Percentiles rank a stretch among this genome's conserved stretches.
Conservation (phyloP, 140 eudicot genomes). For the Cichorium intybus region DNA sequence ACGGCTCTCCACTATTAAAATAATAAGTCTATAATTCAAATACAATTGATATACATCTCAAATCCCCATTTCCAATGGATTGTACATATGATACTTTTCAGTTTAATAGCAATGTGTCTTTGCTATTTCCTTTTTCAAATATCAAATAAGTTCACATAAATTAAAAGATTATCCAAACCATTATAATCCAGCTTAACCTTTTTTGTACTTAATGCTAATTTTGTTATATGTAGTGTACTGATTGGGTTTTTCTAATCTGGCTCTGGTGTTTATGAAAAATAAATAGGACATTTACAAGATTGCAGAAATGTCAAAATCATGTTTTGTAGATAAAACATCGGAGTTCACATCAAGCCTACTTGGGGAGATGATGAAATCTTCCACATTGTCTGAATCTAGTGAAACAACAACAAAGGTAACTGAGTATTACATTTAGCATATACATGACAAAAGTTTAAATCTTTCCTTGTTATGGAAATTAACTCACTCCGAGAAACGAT, state of each 20-base stretch:
- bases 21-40: no score
- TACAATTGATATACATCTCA: no score
- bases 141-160: no score
- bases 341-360: not conserved
- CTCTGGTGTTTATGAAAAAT: not conserved
- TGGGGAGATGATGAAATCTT: not conserved
- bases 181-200: no score
- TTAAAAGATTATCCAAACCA: no score
- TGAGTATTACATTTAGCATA: not conserved
- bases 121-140: no score
- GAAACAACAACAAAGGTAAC: not conserved
- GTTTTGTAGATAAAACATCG: not conserved
- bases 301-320: not conserved
- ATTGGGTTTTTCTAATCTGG: not conserved
- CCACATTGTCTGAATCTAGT: not conserved
- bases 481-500: not conserved
- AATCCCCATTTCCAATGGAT: no score
- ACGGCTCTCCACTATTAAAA: no score
- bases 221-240: no score
- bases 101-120: no score
- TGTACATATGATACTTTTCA: no score
- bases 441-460: not conserved
- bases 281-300: conserved; percentile 1
- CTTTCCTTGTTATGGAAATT: not conserved
- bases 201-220: no score